Evolutionary conservation across 352 stramenopile genomes (phyloP).

Genomic region (Globisporangium heterothallicum): DNA sequence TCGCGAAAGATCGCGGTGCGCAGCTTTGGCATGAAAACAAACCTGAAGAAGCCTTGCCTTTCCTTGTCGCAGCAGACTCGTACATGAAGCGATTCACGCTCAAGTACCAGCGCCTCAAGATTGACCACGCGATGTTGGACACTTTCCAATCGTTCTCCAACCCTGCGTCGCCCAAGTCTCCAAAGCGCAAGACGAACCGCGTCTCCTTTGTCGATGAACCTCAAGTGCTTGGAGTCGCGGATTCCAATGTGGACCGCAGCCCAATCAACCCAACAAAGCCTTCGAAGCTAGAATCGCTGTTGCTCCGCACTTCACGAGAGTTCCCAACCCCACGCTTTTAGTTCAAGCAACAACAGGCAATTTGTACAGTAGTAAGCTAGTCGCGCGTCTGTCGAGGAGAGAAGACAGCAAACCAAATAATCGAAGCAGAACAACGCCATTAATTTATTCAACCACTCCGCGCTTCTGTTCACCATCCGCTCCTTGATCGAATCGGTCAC

Average conservation of each 20-base stretch:
- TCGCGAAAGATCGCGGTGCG: slow-evolving; percentile 68
- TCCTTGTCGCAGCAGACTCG: slow-evolving; percentile 74
- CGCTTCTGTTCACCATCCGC: too few relatives aligned
- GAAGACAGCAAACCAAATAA: slow-evolving; percentile 5
- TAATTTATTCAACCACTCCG: slow-evolving; percentile 20
- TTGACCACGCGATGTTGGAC: slow-evolving; percentile 80
- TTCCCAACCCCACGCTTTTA: slow-evolving; percentile 76
- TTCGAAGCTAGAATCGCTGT: slow-evolving; percentile 77
- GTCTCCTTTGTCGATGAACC: slow-evolving; percentile 66
- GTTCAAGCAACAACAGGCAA: slow-evolving; percentile 16
- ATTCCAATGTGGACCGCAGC: slow-evolving; percentile 68
- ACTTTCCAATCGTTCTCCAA: slow-evolving; percentile 31
- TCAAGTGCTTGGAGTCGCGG: slow-evolving; percentile 62
- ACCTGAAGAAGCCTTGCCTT: slow-evolving; percentile 69
- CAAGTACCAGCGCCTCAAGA: slow-evolving; percentile 83
- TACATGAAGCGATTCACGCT: slow-evolving; percentile 89
- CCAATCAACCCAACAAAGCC: slow-evolving; percentile 70
- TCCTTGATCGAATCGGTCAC: neutral
- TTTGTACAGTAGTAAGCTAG: slow-evolving; percentile 12
- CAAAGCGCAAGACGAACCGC: slow-evolving; percentile 31
- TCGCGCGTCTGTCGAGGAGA: slow-evolving; percentile 7
- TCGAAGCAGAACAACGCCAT: slow-evolving; percentile 1
- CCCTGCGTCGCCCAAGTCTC: neutral
- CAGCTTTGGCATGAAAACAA: slow-evolving; percentile 87
- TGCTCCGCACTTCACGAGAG: slow-evolving; percentile 77